These are phyloP conservation scores for Lithospermum erythrorhizon DNA, from an alignment of 257 asterid genomes.

Conservation along the genomic window DNA sequence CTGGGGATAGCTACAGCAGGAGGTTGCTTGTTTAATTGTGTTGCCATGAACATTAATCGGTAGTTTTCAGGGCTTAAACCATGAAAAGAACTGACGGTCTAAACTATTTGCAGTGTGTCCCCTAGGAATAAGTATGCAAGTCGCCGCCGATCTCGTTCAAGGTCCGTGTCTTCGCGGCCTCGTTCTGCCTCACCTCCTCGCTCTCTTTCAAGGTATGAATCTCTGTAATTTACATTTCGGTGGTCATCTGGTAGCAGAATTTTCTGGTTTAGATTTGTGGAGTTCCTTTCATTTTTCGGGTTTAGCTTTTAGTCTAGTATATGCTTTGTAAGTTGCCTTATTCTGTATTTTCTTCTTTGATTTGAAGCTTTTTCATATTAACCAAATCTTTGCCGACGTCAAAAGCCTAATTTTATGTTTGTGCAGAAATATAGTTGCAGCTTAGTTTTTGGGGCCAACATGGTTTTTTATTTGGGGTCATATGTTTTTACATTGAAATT, in stretches of 20 bases:
- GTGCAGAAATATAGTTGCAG: background rate
- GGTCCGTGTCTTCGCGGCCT: constrained; percentile 35
- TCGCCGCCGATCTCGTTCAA: constrained; percentile 39
- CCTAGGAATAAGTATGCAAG: constrained; percentile 32
- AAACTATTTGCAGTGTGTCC: constrained; percentile 25
- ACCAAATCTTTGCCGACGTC: no score
- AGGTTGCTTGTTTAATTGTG: constrained; percentile 22
- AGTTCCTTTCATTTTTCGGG: background rate
- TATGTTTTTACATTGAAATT: no score
- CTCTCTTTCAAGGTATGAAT: constrained; percentile 41
- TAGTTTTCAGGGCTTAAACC: background rate
- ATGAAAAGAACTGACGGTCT: background rate
- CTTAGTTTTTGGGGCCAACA: background rate
- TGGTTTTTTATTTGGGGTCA: no score
- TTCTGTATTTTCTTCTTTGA: background rate
- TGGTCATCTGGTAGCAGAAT: background rate
- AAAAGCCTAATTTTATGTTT: no score
- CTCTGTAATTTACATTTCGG: background rate
- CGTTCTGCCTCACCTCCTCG: constrained; percentile 30
- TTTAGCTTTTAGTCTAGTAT: no score
- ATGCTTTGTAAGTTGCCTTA: background rate
- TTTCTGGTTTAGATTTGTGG: background rate
- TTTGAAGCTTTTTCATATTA: no score
- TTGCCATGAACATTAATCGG: no score
- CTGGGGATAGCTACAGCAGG: constrained; percentile 31